Evolutionary conservation across 495 filamentous ascomycete species (phyloP).

Genomic region (Chaetomidium leptoderma): DNA sequence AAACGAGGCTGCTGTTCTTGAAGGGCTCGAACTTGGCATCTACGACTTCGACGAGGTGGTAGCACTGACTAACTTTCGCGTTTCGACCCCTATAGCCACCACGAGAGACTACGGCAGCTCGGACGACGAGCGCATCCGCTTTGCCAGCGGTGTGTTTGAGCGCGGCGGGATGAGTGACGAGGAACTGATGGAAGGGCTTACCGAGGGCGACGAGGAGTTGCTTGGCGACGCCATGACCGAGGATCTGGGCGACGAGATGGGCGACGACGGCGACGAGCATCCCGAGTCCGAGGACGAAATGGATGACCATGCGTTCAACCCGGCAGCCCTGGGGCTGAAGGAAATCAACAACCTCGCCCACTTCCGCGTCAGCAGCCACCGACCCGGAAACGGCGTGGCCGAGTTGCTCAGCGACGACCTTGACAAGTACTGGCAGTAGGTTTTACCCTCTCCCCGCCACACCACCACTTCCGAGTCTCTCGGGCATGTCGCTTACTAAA

Average conservation of each 20-base stretch:
- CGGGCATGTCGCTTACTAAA: background rate
- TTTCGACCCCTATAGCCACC: slow-evolving; percentile 9
- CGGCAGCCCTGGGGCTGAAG: slow-evolving; percentile 56
- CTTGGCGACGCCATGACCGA: slow-evolving; percentile 28
- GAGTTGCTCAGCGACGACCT: slow-evolving; percentile 78
- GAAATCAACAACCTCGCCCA: slow-evolving; percentile 93
- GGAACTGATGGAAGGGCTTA: slow-evolving; percentile 12
- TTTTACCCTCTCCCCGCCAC: background rate
- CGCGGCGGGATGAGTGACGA: slow-evolving; percentile 10
- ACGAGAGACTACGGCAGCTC: slow-evolving; percentile 15
- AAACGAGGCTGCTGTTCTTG: slow-evolving; percentile 19
- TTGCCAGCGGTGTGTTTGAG: background rate
- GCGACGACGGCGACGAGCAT: slow-evolving; percentile 23
- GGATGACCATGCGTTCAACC: slow-evolving; percentile 37
- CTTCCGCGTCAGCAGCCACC: slow-evolving; percentile 86
- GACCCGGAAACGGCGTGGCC: slow-evolving; percentile 83
- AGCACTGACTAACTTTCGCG: slow-evolving; percentile 22
- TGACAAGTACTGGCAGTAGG: slow-evolving; percentile 82
- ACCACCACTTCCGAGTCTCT: background rate
- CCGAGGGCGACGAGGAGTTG: slow-evolving; percentile 20
- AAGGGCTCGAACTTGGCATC: slow-evolving; percentile 20
- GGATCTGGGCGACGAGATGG: slow-evolving; percentile 19
- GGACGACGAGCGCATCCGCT: slow-evolving; percentile 16
- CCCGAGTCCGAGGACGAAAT: slow-evolving; percentile 30
- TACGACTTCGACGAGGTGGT: slow-evolving; percentile 25